Evolutionary conservation across 2,329 filamentous ascomycete genomes (phyloP).

Genomic region (Rhinocladiella similis): DNA sequence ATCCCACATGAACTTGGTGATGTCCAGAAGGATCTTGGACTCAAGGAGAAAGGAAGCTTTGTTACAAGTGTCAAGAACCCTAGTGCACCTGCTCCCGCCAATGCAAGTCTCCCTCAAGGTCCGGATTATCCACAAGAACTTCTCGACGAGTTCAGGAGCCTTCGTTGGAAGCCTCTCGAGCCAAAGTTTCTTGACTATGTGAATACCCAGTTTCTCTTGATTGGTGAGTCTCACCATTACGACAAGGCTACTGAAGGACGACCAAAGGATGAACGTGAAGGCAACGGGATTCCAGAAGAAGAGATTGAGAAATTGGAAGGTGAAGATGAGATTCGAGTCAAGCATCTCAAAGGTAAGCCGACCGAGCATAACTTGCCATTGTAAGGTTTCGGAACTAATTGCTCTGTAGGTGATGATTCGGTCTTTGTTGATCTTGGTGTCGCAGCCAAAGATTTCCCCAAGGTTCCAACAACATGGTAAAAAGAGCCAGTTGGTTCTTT

Average conservation of each 20-base stretch:
- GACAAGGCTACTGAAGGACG: constrained; percentile 58
- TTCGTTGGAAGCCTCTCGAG: constrained; percentile 73
- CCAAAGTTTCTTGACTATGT: constrained; percentile 73
- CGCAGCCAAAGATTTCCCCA: constrained; percentile 64
- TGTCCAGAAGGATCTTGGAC: constrained; percentile 72
- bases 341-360: constrained; percentile 53
- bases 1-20: constrained; percentile 69
- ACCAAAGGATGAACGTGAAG: constrained; percentile 50
- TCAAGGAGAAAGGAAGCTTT: constrained; percentile 72
- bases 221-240: constrained; percentile 55
- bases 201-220: constrained; percentile 74
- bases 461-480: constrained; percentile 63
- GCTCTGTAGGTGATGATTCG: constrained; percentile 53
- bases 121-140: constrained; percentile 73
- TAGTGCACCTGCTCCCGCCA: constrained; percentile 63
- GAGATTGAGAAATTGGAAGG: constrained; percentile 74
- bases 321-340: constrained; percentile 70
- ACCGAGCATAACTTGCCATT: neutral
- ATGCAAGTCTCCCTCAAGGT: constrained; percentile 61
- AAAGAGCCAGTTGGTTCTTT: neutral
- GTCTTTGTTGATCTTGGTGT: constrained; percentile 61
- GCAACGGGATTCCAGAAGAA: constrained; percentile 62
- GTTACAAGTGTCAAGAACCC: constrained; percentile 81
- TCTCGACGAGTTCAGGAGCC: constrained; percentile 67
- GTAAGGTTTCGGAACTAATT: too few species aligned